Evolutionary conservation across 2,329 filamentous ascomycete genomes (phyloP).

Genomic region (Trichoderma pleuroti): DNA sequence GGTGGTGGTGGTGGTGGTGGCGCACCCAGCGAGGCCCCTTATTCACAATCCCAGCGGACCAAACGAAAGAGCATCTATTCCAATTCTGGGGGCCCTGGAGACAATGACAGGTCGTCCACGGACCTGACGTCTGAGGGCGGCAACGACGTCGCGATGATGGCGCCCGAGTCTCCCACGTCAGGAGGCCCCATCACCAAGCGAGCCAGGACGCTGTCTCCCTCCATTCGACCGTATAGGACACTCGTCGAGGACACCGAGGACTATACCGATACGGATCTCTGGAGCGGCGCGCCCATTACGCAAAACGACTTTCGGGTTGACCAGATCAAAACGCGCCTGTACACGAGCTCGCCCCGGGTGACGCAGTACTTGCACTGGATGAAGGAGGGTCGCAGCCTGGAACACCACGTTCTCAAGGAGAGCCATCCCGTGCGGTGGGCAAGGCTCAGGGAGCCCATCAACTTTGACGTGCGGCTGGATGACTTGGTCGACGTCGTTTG

Average conservation of each 20-base stretch:
- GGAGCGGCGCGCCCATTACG: slow-evolving; percentile 43
- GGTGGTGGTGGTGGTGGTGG: slow-evolving; percentile 25
- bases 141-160: slow-evolving; percentile 14
- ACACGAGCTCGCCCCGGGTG: slow-evolving; percentile 45
- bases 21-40: slow-evolving; percentile 23
- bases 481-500: slow-evolving; percentile 47
- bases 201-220: slow-evolving; percentile 25
- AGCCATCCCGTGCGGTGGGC: slow-evolving; percentile 45
- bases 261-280: slow-evolving; percentile 45
- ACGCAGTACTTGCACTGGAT: slow-evolving; percentile 57
- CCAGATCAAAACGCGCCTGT: slow-evolving; percentile 48
- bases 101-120: slow-evolving; percentile 27
- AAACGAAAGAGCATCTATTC: slow-evolving; percentile 36
- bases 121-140: slow-evolving; percentile 29
- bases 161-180: slow-evolving; percentile 15
- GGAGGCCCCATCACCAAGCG: slow-evolving; percentile 26
- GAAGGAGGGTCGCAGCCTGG: slow-evolving; percentile 39
- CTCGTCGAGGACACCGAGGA: not conserved
- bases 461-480: slow-evolving; percentile 47
- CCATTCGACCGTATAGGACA: not conserved
- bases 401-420: slow-evolving; percentile 53
- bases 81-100: slow-evolving; percentile 26
- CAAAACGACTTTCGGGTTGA: slow-evolving; percentile 50
- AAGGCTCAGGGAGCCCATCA: slow-evolving; percentile 47
- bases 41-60: slow-evolving; percentile 24